Conservation (phyloP, 2,329 filamentous ascomycete genomes). For the Epichloe coenophiala region DNA sequence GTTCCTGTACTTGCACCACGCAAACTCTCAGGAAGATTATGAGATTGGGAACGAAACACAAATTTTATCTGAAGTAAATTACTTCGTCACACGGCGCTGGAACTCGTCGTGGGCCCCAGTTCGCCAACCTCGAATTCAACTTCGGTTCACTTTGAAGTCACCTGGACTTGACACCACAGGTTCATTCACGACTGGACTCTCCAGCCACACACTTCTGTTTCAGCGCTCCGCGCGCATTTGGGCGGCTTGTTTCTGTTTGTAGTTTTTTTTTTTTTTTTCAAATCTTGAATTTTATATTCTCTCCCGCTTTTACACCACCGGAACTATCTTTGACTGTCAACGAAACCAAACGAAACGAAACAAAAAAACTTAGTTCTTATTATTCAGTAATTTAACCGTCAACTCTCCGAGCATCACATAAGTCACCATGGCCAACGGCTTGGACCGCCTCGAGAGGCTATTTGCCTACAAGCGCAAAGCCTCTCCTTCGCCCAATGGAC, state of each 20-base stretch:
- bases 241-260: neutral
- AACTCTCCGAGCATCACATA: neutral
- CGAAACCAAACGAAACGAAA: neutral
- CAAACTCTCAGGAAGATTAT: neutral
- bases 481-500: slow-evolving; percentile 14
- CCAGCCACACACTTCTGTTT: neutral
- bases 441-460: slow-evolving; percentile 37
- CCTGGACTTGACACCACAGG: slow-evolving; percentile 2
- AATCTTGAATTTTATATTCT: neutral
- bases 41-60: neutral
- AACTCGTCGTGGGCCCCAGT: slow-evolving; percentile 1
- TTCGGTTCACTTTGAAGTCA: slow-evolving; percentile 10
- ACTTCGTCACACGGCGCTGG: neutral
- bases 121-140: slow-evolving; percentile 3
- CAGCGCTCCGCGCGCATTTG: neutral
- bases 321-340: neutral
- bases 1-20: slow-evolving; percentile 1
- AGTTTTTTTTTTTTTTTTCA: no score
- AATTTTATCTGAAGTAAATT: slow-evolving; percentile 1
- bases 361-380: neutral
- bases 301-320: neutral
- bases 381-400: neutral
- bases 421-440: slow-evolving; percentile 32
- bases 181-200: neutral
- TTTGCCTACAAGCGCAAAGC: slow-evolving; percentile 32